Percentiles rank a stretch among this genome's conserved stretches.
phyloP scores from a whole-genome alignment of 2,329 filamentous ascomycete species.

The Thelonectria discophora region DNA sequence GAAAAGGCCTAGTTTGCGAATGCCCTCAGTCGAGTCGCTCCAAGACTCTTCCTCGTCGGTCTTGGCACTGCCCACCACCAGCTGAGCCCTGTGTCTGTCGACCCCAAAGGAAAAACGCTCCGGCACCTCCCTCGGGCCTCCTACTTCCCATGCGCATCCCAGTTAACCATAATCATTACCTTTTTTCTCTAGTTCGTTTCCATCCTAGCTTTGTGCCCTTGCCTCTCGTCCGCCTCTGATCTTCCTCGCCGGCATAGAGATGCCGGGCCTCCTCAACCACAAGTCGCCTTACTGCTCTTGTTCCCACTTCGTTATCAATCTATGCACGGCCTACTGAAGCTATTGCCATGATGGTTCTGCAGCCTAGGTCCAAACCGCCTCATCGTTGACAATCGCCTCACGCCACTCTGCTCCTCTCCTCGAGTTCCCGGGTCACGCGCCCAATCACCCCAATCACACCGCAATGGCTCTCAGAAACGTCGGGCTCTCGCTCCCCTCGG shows the following conservation, averaged over 20 bases:
- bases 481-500: constrained; percentile 63
- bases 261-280: neutral
- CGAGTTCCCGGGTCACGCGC: neutral
- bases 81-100: too few species aligned
- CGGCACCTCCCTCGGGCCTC: neutral
- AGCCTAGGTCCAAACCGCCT: neutral
- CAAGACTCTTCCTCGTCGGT: neutral
- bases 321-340: neutral
- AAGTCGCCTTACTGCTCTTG: neutral
- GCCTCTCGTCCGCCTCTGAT: too few species aligned
- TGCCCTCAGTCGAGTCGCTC: neutral
- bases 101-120: neutral
- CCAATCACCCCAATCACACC: constrained; percentile 24
- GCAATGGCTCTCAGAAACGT: constrained; percentile 60
- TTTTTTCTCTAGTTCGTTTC: too few species aligned
- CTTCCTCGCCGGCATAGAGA: neutral
- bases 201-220: too few species aligned
- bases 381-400: neutral
- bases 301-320: neutral
- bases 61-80: too few species aligned
- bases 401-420: neutral
- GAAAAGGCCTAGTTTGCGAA: too few species aligned
- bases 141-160: too few species aligned
- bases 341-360: too few species aligned
- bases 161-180: too few species aligned